These are phyloP conservation scores for Moesziomyces sp. DNA, from an alignment of 1,284 basidiomycete genomes.

Conservation along the genomic window DNA sequence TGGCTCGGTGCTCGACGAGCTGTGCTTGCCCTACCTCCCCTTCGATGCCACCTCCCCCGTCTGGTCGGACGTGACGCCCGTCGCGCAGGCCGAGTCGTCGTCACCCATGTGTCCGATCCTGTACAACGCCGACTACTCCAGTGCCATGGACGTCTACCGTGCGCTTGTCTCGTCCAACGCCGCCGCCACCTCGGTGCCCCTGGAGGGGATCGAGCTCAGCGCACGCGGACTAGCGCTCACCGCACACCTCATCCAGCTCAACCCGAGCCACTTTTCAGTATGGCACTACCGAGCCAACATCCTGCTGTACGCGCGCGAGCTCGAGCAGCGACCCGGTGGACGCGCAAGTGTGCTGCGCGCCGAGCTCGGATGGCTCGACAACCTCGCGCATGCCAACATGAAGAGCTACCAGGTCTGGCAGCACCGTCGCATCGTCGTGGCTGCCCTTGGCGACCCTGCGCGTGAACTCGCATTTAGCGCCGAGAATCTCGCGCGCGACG, in stretches of 20 bases:
- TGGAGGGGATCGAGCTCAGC: constrained; percentile 32
- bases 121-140: constrained; percentile 55
- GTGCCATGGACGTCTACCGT: constrained; percentile 63
- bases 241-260: constrained; percentile 52
- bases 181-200: constrained; percentile 1
- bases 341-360: constrained; percentile 21
- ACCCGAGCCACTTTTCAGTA: constrained; percentile 58
- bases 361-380: constrained; percentile 57
- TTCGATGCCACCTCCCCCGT: constrained; percentile 44
- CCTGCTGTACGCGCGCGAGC: constrained; percentile 29
- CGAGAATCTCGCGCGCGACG: constrained; percentile 46
- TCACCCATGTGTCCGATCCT: constrained; percentile 63
- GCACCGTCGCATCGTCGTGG: constrained; percentile 54
- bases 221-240: constrained; percentile 57
- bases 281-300: constrained; percentile 63
- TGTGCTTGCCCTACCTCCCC: constrained; percentile 34
- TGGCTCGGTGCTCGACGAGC: constrained; percentile 15
- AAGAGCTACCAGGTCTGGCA: constrained; percentile 67
- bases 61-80: constrained; percentile 59
- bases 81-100: constrained; percentile 54
- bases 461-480: constrained; percentile 53
- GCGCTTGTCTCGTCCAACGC: constrained; percentile 34
- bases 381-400: constrained; percentile 58
- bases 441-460: constrained; percentile 47
- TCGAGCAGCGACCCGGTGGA: not conserved